A percentile compares a stretch with the other conserved stretches of the same genome.
Conservation (phyloP, 345 rosid genomes). For the Populus davidiana region DNA sequence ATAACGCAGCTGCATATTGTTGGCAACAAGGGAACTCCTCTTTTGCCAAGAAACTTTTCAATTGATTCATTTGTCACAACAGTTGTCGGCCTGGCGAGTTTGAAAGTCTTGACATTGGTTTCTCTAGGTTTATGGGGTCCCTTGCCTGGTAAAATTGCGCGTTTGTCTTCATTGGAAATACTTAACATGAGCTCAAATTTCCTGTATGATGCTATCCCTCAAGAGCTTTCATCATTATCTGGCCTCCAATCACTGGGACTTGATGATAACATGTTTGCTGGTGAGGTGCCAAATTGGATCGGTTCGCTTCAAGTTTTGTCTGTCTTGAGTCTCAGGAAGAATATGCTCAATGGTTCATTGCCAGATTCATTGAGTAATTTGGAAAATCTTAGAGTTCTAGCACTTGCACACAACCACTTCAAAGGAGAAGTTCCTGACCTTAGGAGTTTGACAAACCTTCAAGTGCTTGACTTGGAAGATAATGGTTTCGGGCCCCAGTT, state of each 20-base stretch:
- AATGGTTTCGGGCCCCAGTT: constrained; percentile 72
- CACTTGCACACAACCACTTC: constrained; percentile 72
- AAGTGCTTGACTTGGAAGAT: constrained; percentile 79
- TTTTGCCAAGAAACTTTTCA: constrained; percentile 66
- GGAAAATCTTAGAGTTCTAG: constrained; percentile 74
- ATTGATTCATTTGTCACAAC: constrained; percentile 73
- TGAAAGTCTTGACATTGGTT: constrained; percentile 79
- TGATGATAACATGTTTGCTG: constrained; percentile 75
- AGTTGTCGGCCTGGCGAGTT: constrained; percentile 61
- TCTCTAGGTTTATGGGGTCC: constrained; percentile 93
- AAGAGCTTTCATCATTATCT: constrained; percentile 52
- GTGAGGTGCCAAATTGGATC: constrained; percentile 61
- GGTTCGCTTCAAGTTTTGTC: constrained; percentile 52
- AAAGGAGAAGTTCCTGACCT: constrained; percentile 68
- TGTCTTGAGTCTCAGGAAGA: constrained; percentile 75
- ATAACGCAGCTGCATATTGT: constrained; percentile 78
- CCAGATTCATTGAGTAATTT: constrained; percentile 60
- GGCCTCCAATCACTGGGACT: constrained; percentile 74
- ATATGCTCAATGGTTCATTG: constrained; percentile 67
- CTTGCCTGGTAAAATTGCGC: constrained; percentile 64
- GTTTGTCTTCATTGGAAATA: constrained; percentile 67
- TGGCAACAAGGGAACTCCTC: constrained; percentile 48
- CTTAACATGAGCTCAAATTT: constrained; percentile 81
- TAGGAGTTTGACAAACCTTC: constrained; percentile 69
- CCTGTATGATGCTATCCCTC: constrained; percentile 60